Percentiles rank a stretch among this genome's conserved stretches.
Conservation (phyloP, 169 alveolate species). For the Cryptosporidium felis region DNA sequence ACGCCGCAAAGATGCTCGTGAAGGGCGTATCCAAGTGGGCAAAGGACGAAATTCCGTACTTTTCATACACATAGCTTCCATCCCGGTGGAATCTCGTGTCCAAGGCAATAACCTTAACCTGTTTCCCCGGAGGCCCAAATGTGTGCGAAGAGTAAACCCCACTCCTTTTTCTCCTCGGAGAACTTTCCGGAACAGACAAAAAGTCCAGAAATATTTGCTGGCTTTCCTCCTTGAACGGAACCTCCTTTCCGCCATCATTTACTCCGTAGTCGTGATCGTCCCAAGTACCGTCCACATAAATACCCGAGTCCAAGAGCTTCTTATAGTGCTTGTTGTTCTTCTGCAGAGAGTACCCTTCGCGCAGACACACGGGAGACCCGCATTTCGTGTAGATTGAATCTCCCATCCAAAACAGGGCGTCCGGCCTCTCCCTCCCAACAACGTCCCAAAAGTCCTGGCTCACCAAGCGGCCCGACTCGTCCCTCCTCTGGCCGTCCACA, state of each 20-base stretch:
- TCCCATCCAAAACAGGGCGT: constrained; percentile 83
- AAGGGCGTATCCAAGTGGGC: constrained; percentile 21
- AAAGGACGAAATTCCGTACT: constrained; percentile 17
- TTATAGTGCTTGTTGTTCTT: not conserved
- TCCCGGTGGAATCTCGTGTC: constrained; percentile 83
- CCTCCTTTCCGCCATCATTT: constrained; percentile 80
- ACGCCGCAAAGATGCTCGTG: constrained; percentile 64
- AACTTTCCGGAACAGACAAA: constrained; percentile 79
- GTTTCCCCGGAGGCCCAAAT: constrained; percentile 78
- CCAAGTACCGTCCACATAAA: constrained; percentile 78
- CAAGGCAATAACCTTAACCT: constrained; percentile 80
- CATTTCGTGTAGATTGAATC: constrained; percentile 78
- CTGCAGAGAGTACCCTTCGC: constrained; percentile 24
- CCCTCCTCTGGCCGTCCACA: constrained; percentile 41
- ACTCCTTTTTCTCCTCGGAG: constrained; percentile 80
- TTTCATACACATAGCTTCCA: constrained; percentile 8
- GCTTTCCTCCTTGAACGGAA: constrained; percentile 75
- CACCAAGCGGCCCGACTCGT: not conserved
- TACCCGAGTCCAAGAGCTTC: constrained; percentile 11
- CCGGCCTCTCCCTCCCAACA: constrained; percentile 76
- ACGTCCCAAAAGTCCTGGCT: constrained; percentile 59
- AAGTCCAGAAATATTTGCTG: constrained; percentile 78
- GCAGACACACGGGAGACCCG: constrained; percentile 1
- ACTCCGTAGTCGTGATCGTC: constrained; percentile 87
- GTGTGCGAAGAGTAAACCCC: constrained; percentile 83